Evolutionary conservation across 31 red algal species (phyloP), one percentile per base, ranked within the genome.

Genomic region (Porphyra umbilicalis): DNA sequence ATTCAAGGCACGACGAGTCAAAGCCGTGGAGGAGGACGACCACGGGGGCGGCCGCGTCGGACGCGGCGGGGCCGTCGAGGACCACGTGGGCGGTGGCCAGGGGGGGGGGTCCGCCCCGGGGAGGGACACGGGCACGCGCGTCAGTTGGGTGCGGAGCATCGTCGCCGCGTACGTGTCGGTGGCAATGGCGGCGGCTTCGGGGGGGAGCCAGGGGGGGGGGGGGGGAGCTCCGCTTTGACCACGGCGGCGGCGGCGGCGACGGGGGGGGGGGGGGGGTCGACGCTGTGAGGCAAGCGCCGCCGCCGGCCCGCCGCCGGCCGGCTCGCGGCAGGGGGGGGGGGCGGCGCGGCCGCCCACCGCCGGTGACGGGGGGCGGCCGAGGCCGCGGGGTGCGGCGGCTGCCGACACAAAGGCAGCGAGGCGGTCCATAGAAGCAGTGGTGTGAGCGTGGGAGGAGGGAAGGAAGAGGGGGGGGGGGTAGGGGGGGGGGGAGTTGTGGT

Each of bases 11-110:
- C 78, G 85, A 90, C 29, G 92, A 94, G 75, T 94, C 92, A 76
- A 94, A 94, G 37, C 92, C 92, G 34, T 94, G 92, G 31, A 94
- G 36, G 35, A 94, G 86, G 33, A 90, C 67, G 32, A 94, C 33
- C 36, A 83, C 81, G 33, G 76, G 75, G 35, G 77, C 44, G 79
- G 35, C 34, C 42, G 86, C 25, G 33, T 44, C 35, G 68, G 85
- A 79, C 33, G 78, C 29, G 36, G 89, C 34, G 11, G 84, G 77
- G 36, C 35, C 80, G 18, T 79, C 79, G 34, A 86, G 79, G 29
- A 85, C 74, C 13, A 80, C 86, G 46, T 79, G 36, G 35, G 86
- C 86, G 14, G 75, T 79, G 34, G 71, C 80, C 35, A 86, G 67
- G 1, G 77, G 82, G 5, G 83, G 38, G 15, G 34, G n/a, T n/a